Conservation (phyloP, 2,329 filamentous ascomycete species). For the Fusarium secorum region DNA sequence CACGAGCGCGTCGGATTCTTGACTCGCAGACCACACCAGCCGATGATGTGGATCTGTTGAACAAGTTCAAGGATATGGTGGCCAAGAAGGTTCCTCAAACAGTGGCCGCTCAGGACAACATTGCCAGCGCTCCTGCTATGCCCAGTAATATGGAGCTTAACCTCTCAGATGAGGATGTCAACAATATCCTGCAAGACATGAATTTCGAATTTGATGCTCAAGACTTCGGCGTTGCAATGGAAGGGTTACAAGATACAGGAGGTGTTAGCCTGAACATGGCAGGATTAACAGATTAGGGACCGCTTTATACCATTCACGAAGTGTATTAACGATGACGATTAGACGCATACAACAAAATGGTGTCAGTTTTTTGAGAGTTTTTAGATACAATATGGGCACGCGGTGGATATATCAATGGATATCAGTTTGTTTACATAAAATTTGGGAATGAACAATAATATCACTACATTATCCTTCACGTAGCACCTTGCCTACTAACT, state of each 20-base stretch:
- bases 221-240: constrained; percentile 39
- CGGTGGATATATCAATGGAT: constrained; percentile 16
- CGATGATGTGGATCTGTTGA: constrained; percentile 61
- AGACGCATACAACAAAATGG: constrained; percentile 1
- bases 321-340: constrained; percentile 10
- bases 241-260: constrained; percentile 43
- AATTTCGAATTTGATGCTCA: constrained; percentile 51
- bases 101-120: constrained; percentile 7
- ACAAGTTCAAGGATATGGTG: constrained; percentile 62
- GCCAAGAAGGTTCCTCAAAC: constrained; percentile 40
- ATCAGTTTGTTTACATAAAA: not conserved
- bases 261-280: constrained; percentile 43
- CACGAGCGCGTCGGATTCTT: constrained; percentile 58
- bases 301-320: constrained; percentile 37
- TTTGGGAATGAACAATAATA: not conserved
- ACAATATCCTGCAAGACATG: constrained; percentile 54
- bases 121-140: constrained; percentile 21
- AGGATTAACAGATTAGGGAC: constrained; percentile 36
- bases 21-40: constrained; percentile 58
- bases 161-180: constrained; percentile 51
- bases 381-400: not conserved
- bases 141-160: constrained; percentile 47
- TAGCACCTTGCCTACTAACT: not conserved
- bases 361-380: not conserved
- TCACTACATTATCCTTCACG: not conserved